Evolutionary conservation across 306 rosid species (phyloP), one percentile per base, ranked within the genome.

Genomic region (Vigna nakashimae): DNA sequence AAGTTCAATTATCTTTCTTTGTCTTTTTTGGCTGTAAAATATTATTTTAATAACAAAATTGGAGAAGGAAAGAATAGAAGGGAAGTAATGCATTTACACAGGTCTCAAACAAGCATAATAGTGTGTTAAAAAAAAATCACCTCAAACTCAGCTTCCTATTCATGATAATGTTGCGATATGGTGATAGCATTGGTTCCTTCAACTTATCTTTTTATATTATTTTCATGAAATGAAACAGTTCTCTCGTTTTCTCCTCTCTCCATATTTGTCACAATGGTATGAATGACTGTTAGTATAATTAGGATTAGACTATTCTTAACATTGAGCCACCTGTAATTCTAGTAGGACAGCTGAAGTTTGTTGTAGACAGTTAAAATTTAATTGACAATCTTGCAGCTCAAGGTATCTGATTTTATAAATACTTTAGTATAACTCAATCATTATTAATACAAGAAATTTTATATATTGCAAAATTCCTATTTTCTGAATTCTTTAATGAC

Each of bases 101-200:
- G 4, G 50, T 12, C 50, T 3, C 40, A 56, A 24, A 56, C 58
- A 72, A 57, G 66, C 65, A 12, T 36, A 36, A 34, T 36, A 46
- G 18, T 53, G 63, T 64, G n/a, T 43, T 43, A 45, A 40, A 62
- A 22, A 20, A 13, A 16, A 9, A 56, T 45, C 45, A 63, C 64
- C 51, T 64, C 53, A 32, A 36, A 49, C 55, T 30, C 22, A 2
- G 36, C 58, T 80, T 65, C 56, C 36, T 55, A 65, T 42, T 51
- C 34, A 73, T 73, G 55, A 15, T 22, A 13, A 16, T 79, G 49
- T 51, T 16, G 16, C 68, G 72, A 17, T 26, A 55, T 43, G 51
- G 69, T 53, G 30, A 11, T 38, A 36, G 48, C n/a, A 5, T 16
- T 72, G 38, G 55, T 73, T 80, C 24, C 52, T 72, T 80, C 36